phyloP scores from a whole-genome alignment of 1,284 basidiomycete genomes.

The Chiua sp. region DNA sequence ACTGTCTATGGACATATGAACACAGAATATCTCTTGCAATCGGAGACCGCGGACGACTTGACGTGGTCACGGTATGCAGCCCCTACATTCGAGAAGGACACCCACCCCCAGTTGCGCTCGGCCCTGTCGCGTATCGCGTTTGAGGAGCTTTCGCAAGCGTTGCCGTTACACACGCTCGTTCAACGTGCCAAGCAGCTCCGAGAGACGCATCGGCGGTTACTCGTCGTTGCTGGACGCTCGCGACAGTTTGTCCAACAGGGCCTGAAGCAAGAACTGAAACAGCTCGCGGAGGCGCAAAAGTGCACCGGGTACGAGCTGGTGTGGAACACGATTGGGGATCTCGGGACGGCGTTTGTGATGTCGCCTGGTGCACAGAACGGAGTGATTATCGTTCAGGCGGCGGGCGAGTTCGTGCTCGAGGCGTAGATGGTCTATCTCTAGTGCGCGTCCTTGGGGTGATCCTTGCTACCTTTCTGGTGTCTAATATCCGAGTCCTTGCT shows the following conservation, averaged over 20 bases:
- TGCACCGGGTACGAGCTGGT: slow-evolving; percentile 47
- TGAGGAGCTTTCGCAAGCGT: slow-evolving; percentile 46
- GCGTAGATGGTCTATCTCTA: slow-evolving; percentile 2
- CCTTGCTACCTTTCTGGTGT: not conserved
- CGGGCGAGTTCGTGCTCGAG: slow-evolving; percentile 2
- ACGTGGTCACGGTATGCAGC: slow-evolving; percentile 63
- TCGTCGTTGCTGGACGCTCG: slow-evolving; percentile 79
- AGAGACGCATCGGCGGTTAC: slow-evolving; percentile 39
- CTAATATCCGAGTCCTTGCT: too few species aligned
- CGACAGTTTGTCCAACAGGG: slow-evolving; percentile 67
- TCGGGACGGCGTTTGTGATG: slow-evolving; percentile 69
- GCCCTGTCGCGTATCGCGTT: slow-evolving; percentile 66
- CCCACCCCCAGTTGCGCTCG: slow-evolving; percentile 37
- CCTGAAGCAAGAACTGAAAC: slow-evolving; percentile 61
- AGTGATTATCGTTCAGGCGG: slow-evolving; percentile 34
- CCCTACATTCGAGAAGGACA: slow-evolving; percentile 21
- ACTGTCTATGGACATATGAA: slow-evolving; percentile 70
- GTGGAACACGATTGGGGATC: slow-evolving; percentile 78
- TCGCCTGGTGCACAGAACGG: slow-evolving; percentile 19
- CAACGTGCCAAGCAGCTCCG: slow-evolving; percentile 44
- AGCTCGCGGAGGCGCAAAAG: slow-evolving; percentile 55
- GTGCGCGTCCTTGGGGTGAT: not conserved
- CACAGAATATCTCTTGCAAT: slow-evolving; percentile 68
- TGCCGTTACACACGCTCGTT: slow-evolving; percentile 62
- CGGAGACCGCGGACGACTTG: slow-evolving; percentile 76